Evolutionary conservation across 2,329 filamentous ascomycete genomes (phyloP).

Genomic region (Fusarium napiforme): DNA sequence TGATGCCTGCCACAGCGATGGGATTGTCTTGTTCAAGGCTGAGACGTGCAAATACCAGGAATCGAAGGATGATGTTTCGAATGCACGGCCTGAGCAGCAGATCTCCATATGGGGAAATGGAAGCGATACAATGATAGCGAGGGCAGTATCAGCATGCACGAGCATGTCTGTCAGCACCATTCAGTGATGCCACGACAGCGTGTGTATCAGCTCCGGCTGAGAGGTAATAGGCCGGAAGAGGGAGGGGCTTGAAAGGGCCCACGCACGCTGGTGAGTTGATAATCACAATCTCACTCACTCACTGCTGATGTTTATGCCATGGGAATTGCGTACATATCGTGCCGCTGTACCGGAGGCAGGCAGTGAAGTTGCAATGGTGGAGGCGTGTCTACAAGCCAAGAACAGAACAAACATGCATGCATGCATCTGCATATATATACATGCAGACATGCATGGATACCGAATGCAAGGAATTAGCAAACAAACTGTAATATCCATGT

Average conservation of each 20-base stretch:
- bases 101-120: slow-evolving; percentile 33
- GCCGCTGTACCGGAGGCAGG: slow-evolving; percentile 33
- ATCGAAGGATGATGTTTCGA: slow-evolving; percentile 26
- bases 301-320: slow-evolving; percentile 19
- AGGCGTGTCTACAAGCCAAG: slow-evolving; percentile 26
- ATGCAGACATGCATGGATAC: slow-evolving; percentile 1
- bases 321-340: slow-evolving; percentile 30
- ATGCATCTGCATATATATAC: not conserved
- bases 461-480: slow-evolving; percentile 25
- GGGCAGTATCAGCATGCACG: slow-evolving; percentile 12
- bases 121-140: slow-evolving; percentile 26
- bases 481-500: slow-evolving; percentile 28
- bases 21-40: slow-evolving; percentile 12
- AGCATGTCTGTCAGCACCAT: slow-evolving; percentile 21
- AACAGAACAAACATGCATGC: slow-evolving; percentile 14
- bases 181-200: slow-evolving; percentile 28
- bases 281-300: slow-evolving; percentile 33
- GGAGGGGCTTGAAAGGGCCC: slow-evolving; percentile 17
- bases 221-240: slow-evolving; percentile 17
- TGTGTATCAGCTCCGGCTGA: slow-evolving; percentile 10
- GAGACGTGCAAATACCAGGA: slow-evolving; percentile 26
- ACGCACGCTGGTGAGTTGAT: slow-evolving; percentile 17
- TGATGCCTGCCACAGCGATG: slow-evolving; percentile 34
- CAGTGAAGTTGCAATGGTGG: slow-evolving; percentile 14
- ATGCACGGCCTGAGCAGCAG: slow-evolving; percentile 19